These are phyloP conservation scores for Phoenix roebelenii DNA, from an alignment of 176 grass and related monocot genomes.

Conservation along the genomic window DNA sequence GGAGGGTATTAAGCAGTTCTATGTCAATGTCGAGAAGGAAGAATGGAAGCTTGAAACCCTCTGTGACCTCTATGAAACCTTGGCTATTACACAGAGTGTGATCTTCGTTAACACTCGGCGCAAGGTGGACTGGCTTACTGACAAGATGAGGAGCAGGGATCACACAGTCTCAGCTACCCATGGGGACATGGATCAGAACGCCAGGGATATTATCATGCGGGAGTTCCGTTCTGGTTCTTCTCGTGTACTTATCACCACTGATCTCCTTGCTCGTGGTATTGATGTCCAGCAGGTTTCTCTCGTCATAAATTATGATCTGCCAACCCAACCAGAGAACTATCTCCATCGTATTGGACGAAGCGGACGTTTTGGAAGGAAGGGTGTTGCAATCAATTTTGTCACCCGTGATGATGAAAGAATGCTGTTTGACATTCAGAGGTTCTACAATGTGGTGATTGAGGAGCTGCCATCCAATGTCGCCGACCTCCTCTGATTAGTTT, in stretches of 20 bases:
- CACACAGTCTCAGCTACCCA: constrained; percentile 8
- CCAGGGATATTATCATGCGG: not conserved
- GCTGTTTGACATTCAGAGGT: constrained; percentile 8
- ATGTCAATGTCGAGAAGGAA: constrained; percentile 17
- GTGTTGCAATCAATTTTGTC: constrained; percentile 10
- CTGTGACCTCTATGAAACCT: constrained; percentile 16
- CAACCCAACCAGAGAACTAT: constrained; percentile 13
- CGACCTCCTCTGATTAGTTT: constrained; percentile 1
- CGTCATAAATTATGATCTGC: constrained; percentile 17
- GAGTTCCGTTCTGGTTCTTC: not conserved
- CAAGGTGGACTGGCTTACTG: constrained; percentile 16
- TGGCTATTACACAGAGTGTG: constrained; percentile 14
- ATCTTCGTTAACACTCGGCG: constrained; percentile 13
- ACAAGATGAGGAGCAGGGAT: constrained; percentile 13
- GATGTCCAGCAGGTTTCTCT: constrained; percentile 13
- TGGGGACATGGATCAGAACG: constrained; percentile 1
- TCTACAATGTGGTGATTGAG: constrained; percentile 4
- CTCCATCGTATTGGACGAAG: constrained; percentile 14
- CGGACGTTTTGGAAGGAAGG: constrained; percentile 6
- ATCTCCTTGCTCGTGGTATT: constrained; percentile 3
- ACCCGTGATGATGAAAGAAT: constrained; percentile 9
- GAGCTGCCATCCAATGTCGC: constrained; percentile 5
- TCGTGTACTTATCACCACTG: constrained; percentile 13
- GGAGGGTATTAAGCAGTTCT: constrained; percentile 15
- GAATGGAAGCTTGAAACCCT: constrained; percentile 9